Evolutionary conservation across 306 rosid genomes (phyloP), one percentile per base, ranked within the genome.

Genomic region (Trichosanthes truncata): DNA sequence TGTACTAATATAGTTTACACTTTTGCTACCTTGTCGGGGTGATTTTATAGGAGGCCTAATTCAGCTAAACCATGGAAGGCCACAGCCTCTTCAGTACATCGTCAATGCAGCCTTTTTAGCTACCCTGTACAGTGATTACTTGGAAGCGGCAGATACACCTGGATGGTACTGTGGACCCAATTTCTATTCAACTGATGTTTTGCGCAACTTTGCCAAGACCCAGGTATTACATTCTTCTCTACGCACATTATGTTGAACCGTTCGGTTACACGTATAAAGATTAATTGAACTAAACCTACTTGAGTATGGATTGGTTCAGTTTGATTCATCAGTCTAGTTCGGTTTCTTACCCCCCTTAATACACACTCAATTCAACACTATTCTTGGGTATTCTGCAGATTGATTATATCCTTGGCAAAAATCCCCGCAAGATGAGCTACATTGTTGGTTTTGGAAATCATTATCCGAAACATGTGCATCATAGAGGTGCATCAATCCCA

Each of bases 141-240:
- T 94, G 62, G 98, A 94, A 21, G 98, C 98, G 53, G 96, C 98
- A 35, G 97, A 94, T 86, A 94, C 97, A 18, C 98, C 98, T 78
- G 98, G 98, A 51, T 94, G 98, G 98, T 90, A 94, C 80, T 94
- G 98, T 86, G 98, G 98, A 83, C 97, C 98, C 79, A 89, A 91
- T 83, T 94, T 94, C 89, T 94, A 84, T 83, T 90, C 97, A 79
- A 92, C 92, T 4, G 92, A 89, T 12, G 88, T 88, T 33, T 88
- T 94, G 83, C 98, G 98, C 11, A 87, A 92, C 21, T 94, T 94
- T 80, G 97, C 98, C 17, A 87, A 83, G 83, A 91, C 93, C 23
- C 98, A 94, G 93, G 98, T 91, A 48, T 60, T 83, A 80, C 62
- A 17, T 48, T 0, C 21, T 55, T 80, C 59, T 20, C 29, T 29